These are phyloP conservation scores for Moelleriella libera DNA, from an alignment of 2,329 filamentous ascomycete species.

Conservation along the genomic window DNA sequence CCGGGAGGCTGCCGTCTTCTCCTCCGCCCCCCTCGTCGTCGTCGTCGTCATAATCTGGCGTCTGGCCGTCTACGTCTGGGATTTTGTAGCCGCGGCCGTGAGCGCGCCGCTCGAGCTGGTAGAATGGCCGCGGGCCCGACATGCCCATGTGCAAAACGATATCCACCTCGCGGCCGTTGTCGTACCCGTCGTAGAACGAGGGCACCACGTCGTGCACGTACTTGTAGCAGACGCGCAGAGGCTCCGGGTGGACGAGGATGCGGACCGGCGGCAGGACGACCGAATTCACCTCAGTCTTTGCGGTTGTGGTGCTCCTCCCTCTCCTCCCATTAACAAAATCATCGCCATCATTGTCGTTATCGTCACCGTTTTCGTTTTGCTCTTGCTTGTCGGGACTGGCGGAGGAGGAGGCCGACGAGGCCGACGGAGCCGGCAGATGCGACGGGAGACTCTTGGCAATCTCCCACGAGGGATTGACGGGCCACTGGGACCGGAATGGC, in stretches of 20 bases:
- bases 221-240: slow-evolving; percentile 59
- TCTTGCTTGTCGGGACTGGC: no score
- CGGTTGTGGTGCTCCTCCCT: no score
- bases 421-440: slow-evolving; percentile 37
- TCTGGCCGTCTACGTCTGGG: slow-evolving; percentile 48
- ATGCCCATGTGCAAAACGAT: slow-evolving; percentile 69
- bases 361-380: no score
- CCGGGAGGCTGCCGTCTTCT: no score
- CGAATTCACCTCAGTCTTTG: no score
- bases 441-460: slow-evolving; percentile 57
- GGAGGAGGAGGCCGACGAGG: no score
- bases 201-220: slow-evolving; percentile 51
- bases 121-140: slow-evolving; percentile 49
- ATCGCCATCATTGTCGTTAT: no score
- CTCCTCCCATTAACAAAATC: no score
- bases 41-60: slow-evolving; percentile 13
- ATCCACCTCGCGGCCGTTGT: slow-evolving; percentile 35
- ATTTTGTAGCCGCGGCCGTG: slow-evolving; percentile 60
- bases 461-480: slow-evolving; percentile 68
- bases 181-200: slow-evolving; percentile 40
- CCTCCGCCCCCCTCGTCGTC: slow-evolving; percentile 38
- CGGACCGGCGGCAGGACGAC: no score
- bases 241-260: slow-evolving; percentile 49
- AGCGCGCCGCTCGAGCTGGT: slow-evolving; percentile 56
- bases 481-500: slow-evolving; percentile 62